A percentile compares a stretch with the other conserved stretches of the same genome.
Conservation (phyloP, 768 basidiomycete genomes). For the Suillus americanus region DNA sequence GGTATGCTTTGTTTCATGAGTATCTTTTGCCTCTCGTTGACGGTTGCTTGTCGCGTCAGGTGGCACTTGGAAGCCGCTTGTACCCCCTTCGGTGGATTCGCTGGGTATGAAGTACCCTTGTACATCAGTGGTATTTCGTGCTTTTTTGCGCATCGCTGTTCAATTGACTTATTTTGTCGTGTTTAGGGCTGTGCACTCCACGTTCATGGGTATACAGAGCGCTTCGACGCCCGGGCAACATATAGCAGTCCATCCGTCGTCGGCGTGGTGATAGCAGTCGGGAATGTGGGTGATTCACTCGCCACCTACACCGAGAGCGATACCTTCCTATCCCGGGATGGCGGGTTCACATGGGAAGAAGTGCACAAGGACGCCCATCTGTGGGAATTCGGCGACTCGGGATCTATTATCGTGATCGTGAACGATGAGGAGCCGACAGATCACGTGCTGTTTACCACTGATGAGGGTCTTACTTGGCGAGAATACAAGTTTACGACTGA, state of each 20-base stretch:
- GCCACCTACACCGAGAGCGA: slow-evolving; percentile 84
- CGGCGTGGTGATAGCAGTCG: slow-evolving; percentile 93
- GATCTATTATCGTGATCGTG: slow-evolving; percentile 88
- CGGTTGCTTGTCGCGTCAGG: slow-evolving; percentile 41
- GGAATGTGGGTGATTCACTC: slow-evolving; percentile 88
- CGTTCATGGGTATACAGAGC: slow-evolving; percentile 95
- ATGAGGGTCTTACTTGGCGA: slow-evolving; percentile 87
- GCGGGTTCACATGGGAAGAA: slow-evolving; percentile 97
- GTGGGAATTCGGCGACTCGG: slow-evolving; percentile 98
- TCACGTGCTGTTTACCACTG: slow-evolving; percentile 82
- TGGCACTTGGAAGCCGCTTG: slow-evolving; percentile 82
- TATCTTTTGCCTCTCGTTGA: neutral
- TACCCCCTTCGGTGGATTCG: slow-evolving; percentile 76
- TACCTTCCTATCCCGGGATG: slow-evolving; percentile 95
- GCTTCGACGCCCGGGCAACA: slow-evolving; percentile 85
- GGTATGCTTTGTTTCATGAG: slow-evolving; percentile 44
- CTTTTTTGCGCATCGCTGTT: neutral
- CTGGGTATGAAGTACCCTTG: slow-evolving; percentile 73
- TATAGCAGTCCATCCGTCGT: slow-evolving; percentile 91
- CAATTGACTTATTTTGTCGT: slow-evolving; percentile 5
- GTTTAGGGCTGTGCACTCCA: slow-evolving; percentile 80
- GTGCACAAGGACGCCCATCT: slow-evolving; percentile 97
- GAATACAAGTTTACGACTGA: slow-evolving; percentile 81
- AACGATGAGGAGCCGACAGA: slow-evolving; percentile 96
- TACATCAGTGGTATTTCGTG: slow-evolving; percentile 51